Evolutionary conservation across 2,329 filamentous ascomycete genomes (phyloP).

Genomic region (Aspergillus japonicus): DNA sequence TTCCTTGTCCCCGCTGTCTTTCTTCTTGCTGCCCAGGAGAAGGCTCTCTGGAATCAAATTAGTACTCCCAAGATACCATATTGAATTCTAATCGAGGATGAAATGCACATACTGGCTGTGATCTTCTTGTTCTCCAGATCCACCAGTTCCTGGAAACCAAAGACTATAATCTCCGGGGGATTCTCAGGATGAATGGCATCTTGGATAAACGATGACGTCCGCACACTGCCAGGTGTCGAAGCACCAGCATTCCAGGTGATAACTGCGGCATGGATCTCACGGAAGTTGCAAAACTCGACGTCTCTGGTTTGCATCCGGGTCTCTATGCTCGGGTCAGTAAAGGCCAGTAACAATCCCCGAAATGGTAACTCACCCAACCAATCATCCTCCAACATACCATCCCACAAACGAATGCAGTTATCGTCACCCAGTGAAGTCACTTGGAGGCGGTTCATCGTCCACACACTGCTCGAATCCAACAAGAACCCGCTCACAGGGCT

Average conservation of each 20-base stretch:
- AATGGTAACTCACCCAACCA: conserved; percentile 64
- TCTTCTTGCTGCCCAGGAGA: conserved; percentile 76
- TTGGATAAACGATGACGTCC: conserved; percentile 76
- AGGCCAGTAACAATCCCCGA: not conserved
- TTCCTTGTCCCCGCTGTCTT: conserved; percentile 73
- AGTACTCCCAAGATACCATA: conserved; percentile 18
- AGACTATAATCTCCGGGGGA: conserved; percentile 85
- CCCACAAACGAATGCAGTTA: conserved; percentile 81
- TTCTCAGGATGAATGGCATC: conserved; percentile 73
- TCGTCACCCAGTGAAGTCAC: conserved; percentile 86
- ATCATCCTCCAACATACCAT: conserved; percentile 88
- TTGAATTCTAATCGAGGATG: not conserved
- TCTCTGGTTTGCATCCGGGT: conserved; percentile 81
- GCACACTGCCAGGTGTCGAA: conserved; percentile 81
- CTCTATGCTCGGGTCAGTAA: conserved; percentile 51
- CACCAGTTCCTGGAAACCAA: conserved; percentile 98
- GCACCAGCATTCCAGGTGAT: conserved; percentile 98
- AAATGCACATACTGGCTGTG: conserved; percentile 69
- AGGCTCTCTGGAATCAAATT: conserved; percentile 63
- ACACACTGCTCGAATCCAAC: conserved; percentile 77
- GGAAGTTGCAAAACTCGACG: conserved; percentile 78
- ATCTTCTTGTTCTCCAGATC: conserved; percentile 96
- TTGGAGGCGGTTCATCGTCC: conserved; percentile 79
- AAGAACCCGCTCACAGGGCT: conserved; percentile 76
- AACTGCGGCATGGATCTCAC: conserved; percentile 74